Conservation (phyloP, 805 yeast species). For the Candida khao-thaluensis region DNA sequence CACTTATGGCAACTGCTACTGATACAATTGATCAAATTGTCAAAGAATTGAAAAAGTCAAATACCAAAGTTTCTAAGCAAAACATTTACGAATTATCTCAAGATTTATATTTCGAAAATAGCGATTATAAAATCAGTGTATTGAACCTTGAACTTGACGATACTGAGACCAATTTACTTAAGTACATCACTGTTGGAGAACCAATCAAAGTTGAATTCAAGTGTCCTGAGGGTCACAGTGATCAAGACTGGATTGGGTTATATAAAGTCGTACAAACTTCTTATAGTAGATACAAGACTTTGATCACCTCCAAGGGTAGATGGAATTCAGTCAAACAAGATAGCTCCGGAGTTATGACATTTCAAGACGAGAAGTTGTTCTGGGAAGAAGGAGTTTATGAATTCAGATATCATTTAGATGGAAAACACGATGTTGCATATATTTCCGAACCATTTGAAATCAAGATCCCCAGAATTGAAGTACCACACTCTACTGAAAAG, state of each 20-base stretch:
- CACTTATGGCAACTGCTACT: slow-evolving; percentile 35
- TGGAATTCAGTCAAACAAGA: slow-evolving; percentile 49
- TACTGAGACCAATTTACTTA: slow-evolving; percentile 12
- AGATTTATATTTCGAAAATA: slow-evolving; percentile 36
- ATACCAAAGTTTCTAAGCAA: slow-evolving; percentile 31
- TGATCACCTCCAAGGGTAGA: slow-evolving; percentile 61
- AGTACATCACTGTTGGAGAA: slow-evolving; percentile 42
- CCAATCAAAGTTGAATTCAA: slow-evolving; percentile 56
- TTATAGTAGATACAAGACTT: slow-evolving; percentile 52
- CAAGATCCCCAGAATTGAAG: slow-evolving; percentile 37
- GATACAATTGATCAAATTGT: slow-evolving; percentile 49
- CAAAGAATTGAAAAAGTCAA: slow-evolving; percentile 37
- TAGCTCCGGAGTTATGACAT: slow-evolving; percentile 48
- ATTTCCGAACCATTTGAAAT: slow-evolving; percentile 68
- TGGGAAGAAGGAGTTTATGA: slow-evolving; percentile 75
- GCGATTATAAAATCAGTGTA: slow-evolving; percentile 32
- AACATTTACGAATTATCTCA: slow-evolving; percentile 41
- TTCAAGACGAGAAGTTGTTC: slow-evolving; percentile 47
- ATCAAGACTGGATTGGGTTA: slow-evolving; percentile 74
- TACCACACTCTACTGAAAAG: slow-evolving; percentile 29
- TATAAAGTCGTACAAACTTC: slow-evolving; percentile 64
- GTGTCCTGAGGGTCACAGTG: slow-evolving; percentile 48
- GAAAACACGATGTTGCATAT: slow-evolving; percentile 66
- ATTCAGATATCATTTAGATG: slow-evolving; percentile 66
- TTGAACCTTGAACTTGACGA: slow-evolving; percentile 19